Percentiles rank a stretch among this genome's conserved stretches.
These are phyloP conservation scores for Gryganskiella cystojenkinii DNA, from an alignment of 192 early-diverging fungal species.

Conservation along the genomic window DNA sequence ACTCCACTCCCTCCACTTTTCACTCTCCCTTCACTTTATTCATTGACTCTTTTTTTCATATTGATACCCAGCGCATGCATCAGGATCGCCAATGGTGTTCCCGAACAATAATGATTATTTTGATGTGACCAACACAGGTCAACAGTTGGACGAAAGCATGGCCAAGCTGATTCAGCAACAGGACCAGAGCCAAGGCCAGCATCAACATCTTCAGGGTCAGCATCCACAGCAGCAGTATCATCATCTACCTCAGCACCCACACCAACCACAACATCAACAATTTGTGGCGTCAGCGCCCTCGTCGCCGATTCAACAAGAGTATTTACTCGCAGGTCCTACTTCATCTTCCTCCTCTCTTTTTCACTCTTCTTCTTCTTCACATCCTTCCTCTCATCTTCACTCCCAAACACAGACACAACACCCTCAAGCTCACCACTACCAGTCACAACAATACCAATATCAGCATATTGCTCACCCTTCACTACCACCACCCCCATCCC, in stretches of 20 bases:
- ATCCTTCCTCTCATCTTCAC: conserved; percentile 3
- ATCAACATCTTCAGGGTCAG: conserved; percentile 1
- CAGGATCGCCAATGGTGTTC: conserved; percentile 40
- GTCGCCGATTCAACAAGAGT: conserved; percentile 29
- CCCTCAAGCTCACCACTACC: background rate
- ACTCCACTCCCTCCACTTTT: too few relatives aligned
- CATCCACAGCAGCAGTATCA: conserved; percentile 1
- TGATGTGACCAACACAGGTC: conserved; percentile 30
- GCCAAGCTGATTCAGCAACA: conserved; percentile 2
- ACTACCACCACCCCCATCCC: background rate
- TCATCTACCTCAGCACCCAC: background rate
- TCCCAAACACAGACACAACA: background rate
- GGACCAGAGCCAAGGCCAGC: background rate
- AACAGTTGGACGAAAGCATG: background rate
- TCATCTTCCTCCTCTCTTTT: background rate
- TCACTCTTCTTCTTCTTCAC: conserved; percentile 13
- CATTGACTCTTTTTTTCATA: background rate
- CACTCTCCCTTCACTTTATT: too few relatives aligned
- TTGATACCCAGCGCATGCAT: conserved; percentile 13
- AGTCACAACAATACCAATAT: background rate
- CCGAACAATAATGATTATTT: conserved; percentile 34
- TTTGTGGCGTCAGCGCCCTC: conserved; percentile 24
- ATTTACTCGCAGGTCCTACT: conserved; percentile 27
- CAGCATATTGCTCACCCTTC: too few relatives aligned
- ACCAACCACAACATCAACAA: background rate